Evolutionary conservation across 2,329 filamentous ascomycete genomes (phyloP).

Genomic region (Cytospora piceae): DNA sequence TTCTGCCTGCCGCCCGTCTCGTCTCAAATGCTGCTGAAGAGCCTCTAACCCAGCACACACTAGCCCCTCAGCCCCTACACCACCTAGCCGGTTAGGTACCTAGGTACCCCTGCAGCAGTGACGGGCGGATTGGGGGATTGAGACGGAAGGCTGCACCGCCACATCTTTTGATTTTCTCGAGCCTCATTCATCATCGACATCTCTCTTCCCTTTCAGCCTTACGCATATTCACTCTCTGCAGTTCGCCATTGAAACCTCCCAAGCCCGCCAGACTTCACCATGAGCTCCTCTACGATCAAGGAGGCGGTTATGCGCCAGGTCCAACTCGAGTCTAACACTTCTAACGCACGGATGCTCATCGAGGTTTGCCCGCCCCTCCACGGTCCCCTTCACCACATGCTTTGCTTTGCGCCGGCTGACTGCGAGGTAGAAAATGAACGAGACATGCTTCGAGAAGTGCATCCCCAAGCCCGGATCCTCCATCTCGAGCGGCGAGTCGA

Average conservation of each 20-base stretch:
- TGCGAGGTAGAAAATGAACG: slow-evolving; percentile 70
- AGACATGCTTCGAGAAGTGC: slow-evolving; percentile 80
- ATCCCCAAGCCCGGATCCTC: slow-evolving; percentile 70
- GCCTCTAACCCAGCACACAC: background rate
- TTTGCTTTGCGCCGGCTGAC: slow-evolving; percentile 21
- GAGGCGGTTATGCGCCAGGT: slow-evolving; percentile 68
- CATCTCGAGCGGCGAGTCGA: slow-evolving; percentile 68
- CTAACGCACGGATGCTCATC: slow-evolving; percentile 72
- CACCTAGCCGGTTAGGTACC: background rate
- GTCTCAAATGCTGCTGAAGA: background rate
- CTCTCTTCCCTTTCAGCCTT: slow-evolving; percentile 14
- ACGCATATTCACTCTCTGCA: background rate
- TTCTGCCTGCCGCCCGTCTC: slow-evolving; percentile 5
- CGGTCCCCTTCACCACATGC: background rate
- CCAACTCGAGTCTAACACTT: slow-evolving; percentile 65
- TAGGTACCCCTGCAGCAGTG: slow-evolving; percentile 23
- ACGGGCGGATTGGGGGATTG: slow-evolving; percentile 15
- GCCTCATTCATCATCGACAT: slow-evolving; percentile 28
- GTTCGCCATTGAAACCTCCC: background rate
- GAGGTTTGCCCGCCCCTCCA: slow-evolving; percentile 58
- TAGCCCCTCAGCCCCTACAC: no score
- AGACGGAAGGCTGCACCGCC: slow-evolving; percentile 26
- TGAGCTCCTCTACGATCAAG: slow-evolving; percentile 64
- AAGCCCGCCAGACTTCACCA: slow-evolving; percentile 37
- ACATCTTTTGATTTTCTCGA: slow-evolving; percentile 30